Conservation (phyloP, 768 basidiomycete genomes). For the Baorangia bicolor region DNA sequence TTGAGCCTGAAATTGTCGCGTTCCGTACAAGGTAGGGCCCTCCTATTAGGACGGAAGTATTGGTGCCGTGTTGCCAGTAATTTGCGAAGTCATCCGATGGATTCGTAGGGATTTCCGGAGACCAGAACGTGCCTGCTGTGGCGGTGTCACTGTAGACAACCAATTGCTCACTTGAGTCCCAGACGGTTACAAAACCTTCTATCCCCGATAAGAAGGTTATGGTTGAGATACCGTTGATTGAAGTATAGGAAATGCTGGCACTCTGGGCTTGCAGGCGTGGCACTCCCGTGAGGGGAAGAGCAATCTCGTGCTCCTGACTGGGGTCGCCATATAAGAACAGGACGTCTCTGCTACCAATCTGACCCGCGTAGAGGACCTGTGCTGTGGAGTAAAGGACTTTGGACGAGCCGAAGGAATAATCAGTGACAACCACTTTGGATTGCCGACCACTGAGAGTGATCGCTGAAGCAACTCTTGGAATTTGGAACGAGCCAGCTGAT, state of each 20-base stretch:
- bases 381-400: conserved; percentile 70
- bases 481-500: conserved; percentile 46
- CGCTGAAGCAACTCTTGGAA: conserved; percentile 53
- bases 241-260: conserved; percentile 25
- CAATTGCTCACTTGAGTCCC: conserved; percentile 66
- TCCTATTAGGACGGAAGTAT: conserved; percentile 61
- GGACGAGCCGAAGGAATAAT: conserved; percentile 70
- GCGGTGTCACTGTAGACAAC: conserved; percentile 65
- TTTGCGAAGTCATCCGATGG: conserved; percentile 45
- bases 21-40: conserved; percentile 65
- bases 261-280: conserved; percentile 35
- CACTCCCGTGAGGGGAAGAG: conserved; percentile 48
- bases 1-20: conserved; percentile 46
- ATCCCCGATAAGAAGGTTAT: conserved; percentile 58
- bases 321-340: conserved; percentile 62
- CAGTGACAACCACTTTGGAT: conserved; percentile 70
- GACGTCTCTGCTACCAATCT: conserved; percentile 59
- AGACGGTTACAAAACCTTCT: conserved; percentile 57
- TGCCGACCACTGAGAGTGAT: conserved; percentile 69
- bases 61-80: conserved; percentile 76
- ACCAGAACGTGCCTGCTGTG: conserved; percentile 74
- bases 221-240: conserved; percentile 36
- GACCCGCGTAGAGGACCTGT: conserved; percentile 64
- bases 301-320: conserved; percentile 53
- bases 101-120: conserved; percentile 56